phyloP scores from a whole-genome alignment of 2,329 filamentous ascomycete genomes.

The Alternaria infectoria region DNA sequence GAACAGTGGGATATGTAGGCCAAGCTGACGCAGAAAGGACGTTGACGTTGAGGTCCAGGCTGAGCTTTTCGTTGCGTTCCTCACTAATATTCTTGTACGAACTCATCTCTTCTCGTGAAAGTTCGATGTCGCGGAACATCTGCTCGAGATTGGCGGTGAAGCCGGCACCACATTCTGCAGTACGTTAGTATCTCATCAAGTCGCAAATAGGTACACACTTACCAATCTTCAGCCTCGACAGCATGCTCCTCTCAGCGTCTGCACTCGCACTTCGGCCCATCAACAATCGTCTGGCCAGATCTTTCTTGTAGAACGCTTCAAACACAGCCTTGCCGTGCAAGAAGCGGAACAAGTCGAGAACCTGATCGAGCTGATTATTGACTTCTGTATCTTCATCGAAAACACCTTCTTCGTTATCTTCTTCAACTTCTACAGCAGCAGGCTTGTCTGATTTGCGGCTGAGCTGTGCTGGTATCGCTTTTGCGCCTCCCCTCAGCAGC shows the following conservation, averaged over 20 bases:
- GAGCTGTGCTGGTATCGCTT: constrained; percentile 75
- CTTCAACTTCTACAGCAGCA: constrained; percentile 64
- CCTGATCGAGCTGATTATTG: constrained; percentile 89
- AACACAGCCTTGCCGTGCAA: constrained; percentile 98
- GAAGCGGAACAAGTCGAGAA: constrained; percentile 92
- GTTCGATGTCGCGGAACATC: constrained; percentile 99
- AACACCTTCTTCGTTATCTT: constrained; percentile 65
- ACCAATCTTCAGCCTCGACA: constrained; percentile 82
- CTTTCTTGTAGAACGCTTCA: constrained; percentile 99
- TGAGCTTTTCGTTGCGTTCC: constrained; percentile 62
- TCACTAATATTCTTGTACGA: constrained; percentile 76
- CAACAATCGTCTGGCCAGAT: constrained; percentile 84
- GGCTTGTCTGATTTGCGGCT: constrained; percentile 64
- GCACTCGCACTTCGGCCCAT: constrained; percentile 93
- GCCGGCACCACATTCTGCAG: constrained; percentile 80
- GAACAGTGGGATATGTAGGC: constrained; percentile 85
- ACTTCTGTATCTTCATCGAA: constrained; percentile 92
- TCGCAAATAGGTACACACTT: constrained; percentile 3
- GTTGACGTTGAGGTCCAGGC: constrained; percentile 80
- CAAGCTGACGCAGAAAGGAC: constrained; percentile 91
- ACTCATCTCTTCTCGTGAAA: constrained; percentile 91
- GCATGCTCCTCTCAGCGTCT: constrained; percentile 95
- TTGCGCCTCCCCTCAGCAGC: constrained; percentile 84
- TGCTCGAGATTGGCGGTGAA: constrained; percentile 98
- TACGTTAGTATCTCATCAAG: constrained; percentile 9